Conservation (phyloP, 2,329 filamentous ascomycete genomes). For the Fusarium protoensiforme region DNA sequence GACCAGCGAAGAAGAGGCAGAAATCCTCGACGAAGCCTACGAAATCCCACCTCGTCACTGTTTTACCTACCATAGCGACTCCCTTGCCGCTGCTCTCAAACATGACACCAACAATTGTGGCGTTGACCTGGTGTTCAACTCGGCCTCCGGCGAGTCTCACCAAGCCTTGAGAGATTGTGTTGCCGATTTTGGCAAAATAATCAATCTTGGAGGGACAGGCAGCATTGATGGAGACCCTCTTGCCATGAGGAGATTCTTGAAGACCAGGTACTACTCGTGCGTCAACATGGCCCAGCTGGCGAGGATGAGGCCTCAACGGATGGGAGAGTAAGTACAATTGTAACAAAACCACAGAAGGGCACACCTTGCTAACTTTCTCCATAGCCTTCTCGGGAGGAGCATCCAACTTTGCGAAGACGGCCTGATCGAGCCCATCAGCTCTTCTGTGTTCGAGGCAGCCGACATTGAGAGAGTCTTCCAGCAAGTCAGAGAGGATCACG, state of each 20-base stretch:
- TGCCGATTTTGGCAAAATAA: conserved; percentile 9
- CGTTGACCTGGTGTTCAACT: conserved; percentile 1
- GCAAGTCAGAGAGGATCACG: background rate
- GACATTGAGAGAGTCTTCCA: background rate
- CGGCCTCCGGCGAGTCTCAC: background rate
- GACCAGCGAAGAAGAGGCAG: background rate
- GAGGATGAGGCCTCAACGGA: background rate
- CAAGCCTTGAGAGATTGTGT: conserved; percentile 5
- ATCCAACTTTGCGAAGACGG: background rate
- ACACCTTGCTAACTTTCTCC: background rate
- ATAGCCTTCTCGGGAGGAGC: background rate
- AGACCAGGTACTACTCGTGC: no score
- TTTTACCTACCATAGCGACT: background rate
- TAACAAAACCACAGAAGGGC: no score
- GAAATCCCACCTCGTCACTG: conserved; percentile 5
- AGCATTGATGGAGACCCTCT: no score
- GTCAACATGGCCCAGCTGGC: background rate
- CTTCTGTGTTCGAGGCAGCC: background rate
- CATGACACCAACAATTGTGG: background rate
- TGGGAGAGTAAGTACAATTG: background rate
- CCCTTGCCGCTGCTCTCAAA: background rate
- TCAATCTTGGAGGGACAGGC: background rate
- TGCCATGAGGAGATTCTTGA: background rate
- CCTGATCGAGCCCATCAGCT: background rate
- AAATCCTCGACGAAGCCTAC: background rate